Percentiles rank a stretch among this genome's conserved stretches.
phyloP scores from a whole-genome alignment of 169 alveolate species.

The Cryptosporidium muris region DNA sequence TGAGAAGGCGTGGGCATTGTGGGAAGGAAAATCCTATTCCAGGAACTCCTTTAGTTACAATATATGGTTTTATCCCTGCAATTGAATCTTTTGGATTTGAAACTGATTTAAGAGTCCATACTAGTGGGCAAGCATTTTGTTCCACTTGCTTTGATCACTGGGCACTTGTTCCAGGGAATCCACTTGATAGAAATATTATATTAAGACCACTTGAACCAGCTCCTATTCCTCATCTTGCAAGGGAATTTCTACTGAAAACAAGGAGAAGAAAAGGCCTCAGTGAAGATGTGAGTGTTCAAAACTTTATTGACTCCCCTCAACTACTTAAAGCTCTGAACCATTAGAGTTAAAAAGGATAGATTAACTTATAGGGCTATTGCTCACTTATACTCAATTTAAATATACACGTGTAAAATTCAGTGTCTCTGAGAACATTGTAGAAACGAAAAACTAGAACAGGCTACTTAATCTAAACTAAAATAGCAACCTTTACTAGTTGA shows the following conservation, averaged over 20 bases:
- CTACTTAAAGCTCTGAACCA: constrained; percentile 40
- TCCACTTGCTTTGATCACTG: constrained; percentile 95
- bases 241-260: constrained; percentile 97
- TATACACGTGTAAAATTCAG: too few relatives aligned
- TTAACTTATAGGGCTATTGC: neutral
- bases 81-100: constrained; percentile 99
- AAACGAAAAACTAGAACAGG: too few relatives aligned
- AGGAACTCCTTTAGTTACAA: constrained; percentile 92
- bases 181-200: constrained; percentile 94
- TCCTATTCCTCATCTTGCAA: constrained; percentile 96
- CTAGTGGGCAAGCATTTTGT: constrained; percentile 97
- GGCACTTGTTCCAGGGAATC: constrained; percentile 98
- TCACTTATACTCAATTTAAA: too few relatives aligned
- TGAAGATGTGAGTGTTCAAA: constrained; percentile 81
- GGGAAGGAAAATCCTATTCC: constrained; percentile 91
- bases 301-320: constrained; percentile 54
- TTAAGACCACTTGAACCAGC: constrained; percentile 96
- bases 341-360: neutral
- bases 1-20: constrained; percentile 90
- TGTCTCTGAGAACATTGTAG: too few relatives aligned
- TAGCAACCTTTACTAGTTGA: neutral
- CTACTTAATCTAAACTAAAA: too few relatives aligned
- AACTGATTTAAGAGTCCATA: constrained; percentile 96
- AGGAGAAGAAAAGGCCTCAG: constrained; percentile 95
- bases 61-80: constrained; percentile 96